A percentile compares a stretch with the other conserved stretches of the same genome.
These are phyloP conservation scores for Stephania cephalantha DNA, from an alignment of 164 flowering plant genomes.

Conservation along the genomic window DNA sequence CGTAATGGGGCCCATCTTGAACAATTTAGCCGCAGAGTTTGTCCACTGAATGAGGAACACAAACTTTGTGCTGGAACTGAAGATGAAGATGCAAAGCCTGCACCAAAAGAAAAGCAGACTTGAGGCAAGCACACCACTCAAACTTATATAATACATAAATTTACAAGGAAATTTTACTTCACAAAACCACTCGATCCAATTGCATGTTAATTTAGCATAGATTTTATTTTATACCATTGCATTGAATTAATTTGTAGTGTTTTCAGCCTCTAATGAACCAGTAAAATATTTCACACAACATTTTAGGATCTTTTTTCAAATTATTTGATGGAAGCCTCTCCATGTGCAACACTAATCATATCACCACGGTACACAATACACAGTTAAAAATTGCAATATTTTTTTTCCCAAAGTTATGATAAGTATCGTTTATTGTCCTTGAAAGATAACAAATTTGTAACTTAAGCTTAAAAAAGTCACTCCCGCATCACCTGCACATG, in stretches of 20 bases:
- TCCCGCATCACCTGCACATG: too few relatives aligned
- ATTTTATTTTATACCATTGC: background rate
- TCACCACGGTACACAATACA: too few relatives aligned
- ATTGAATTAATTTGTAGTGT: background rate
- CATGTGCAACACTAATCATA: too few relatives aligned
- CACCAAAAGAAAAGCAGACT: slow-evolving; percentile 7
- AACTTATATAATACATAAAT: background rate
- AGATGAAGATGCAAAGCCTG: slow-evolving; percentile 34
- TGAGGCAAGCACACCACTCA: background rate
- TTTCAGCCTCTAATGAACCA: background rate
- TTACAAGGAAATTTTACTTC: too few relatives aligned
- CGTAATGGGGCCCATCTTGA: slow-evolving; percentile 15
- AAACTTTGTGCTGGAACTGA: slow-evolving; percentile 29
- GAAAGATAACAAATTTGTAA: too few relatives aligned
- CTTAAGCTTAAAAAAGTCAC: too few relatives aligned
- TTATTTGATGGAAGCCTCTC: background rate
- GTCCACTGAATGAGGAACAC: slow-evolving; percentile 59
- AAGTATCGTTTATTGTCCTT: too few relatives aligned
- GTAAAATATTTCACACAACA: background rate
- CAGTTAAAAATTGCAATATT: too few relatives aligned
- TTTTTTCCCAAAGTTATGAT: too few relatives aligned
- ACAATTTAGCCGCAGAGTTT: slow-evolving; percentile 30
- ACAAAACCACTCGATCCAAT: too few relatives aligned
- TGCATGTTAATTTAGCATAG: background rate
- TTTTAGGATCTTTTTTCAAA: background rate